Evolutionary conservation across 495 filamentous ascomycete genomes (phyloP).

Genomic region (Rusavskia elegans): DNA sequence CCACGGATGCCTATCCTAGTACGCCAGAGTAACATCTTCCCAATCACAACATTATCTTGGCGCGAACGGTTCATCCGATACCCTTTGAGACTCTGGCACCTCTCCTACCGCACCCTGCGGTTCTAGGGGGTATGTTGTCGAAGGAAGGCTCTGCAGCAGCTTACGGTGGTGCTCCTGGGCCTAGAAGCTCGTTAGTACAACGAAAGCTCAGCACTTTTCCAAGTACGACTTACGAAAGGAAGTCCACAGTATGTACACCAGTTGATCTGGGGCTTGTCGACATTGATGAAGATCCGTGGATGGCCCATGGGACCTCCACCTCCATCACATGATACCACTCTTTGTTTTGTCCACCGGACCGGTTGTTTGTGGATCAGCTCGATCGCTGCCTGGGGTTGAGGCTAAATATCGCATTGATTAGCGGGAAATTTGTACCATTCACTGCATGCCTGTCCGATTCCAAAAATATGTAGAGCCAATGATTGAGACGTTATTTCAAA

Average conservation of each 20-base stretch:
- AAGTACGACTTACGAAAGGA: conserved; percentile 58
- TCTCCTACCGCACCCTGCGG: conserved; percentile 32
- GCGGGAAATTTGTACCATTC: too few species aligned
- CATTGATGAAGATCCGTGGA: conserved; percentile 90
- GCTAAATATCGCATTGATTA: conserved; percentile 32
- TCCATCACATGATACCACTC: conserved; percentile 75
- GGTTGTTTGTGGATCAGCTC: conserved; percentile 92
- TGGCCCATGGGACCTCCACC: conserved; percentile 87
- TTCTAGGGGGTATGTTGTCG: conserved; percentile 62
- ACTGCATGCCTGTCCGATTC: too few species aligned
- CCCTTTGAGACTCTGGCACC: conserved; percentile 37
- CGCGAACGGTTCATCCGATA: conserved; percentile 34
- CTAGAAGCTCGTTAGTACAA: conserved; percentile 24
- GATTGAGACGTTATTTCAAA: not conserved
- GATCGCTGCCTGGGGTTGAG: conserved; percentile 74
- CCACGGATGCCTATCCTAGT: not conserved
- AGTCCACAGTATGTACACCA: conserved; percentile 88
- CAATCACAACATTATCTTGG: conserved; percentile 25
- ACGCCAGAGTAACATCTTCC: not conserved
- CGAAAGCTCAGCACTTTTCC: not conserved
- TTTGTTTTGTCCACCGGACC: conserved; percentile 75
- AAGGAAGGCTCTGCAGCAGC: conserved; percentile 62
- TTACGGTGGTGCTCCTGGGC: conserved; percentile 75
- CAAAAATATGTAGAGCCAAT: not conserved
- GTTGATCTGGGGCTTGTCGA: conserved; percentile 87